Evolutionary conservation across 2,329 filamentous ascomycete species (phyloP), one percentile per base, ranked within the genome.

Genomic region (Sporothrix curviconia): DNA sequence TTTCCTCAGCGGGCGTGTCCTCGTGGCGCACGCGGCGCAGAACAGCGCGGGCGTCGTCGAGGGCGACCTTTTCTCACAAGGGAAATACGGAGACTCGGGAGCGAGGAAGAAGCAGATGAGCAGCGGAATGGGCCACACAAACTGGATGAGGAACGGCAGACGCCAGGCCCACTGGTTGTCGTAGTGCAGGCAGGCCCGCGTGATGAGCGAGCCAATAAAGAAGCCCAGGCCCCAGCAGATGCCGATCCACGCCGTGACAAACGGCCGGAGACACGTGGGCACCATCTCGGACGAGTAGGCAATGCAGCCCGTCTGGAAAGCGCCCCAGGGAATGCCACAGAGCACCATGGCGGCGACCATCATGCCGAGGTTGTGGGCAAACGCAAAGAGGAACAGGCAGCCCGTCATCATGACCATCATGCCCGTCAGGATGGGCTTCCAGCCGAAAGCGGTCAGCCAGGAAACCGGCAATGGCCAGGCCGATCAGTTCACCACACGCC

Each of bases 371-470:
- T 74, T 76, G 0, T 72, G 70, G 0, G 78, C 77, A 59, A 82
- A 82, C 66, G 82, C 81, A 1, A 78, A 64, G 2, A 80, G 70
- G 59, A 80, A 81, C 39, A 84, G 74, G 54, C 80, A 81, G 0
- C 67, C 65, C 28, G 76, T 73, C 77, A 78, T 71, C 63, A 72
- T 59, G 2, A 74, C 59, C 43, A 83, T 65, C 0, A 74, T 71
- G 0, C 68, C 72, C 14, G 82, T 72, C 19, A 78, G 78, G 0
- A 76, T 81, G 64, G 72, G 71, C 59, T 74, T 74, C 65, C 80
- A 78, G 1, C 79, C 78, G 22, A 71, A 77, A 1, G n/a, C 73
- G 69, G 57, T 84, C 79, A 0, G 77, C 71, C 0, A 77, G 65
- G 67, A 74, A 77, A 7, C 81, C 81, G n/a, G 76, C 78, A 22